phyloP scores from a whole-genome alignment of 78 protist species.

The Dictyostelium capitatum region DNA sequence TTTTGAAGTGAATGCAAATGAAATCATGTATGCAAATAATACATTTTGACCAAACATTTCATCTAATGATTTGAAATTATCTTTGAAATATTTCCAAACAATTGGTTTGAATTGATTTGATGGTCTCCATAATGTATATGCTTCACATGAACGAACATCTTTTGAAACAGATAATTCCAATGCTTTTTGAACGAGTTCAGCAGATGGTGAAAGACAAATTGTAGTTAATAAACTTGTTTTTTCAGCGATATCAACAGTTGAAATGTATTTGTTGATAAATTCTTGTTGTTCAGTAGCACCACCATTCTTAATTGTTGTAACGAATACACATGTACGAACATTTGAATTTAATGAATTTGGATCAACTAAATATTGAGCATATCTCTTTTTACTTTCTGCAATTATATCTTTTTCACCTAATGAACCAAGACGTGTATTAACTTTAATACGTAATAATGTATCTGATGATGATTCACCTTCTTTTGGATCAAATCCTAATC shows the following conservation, averaged over 20 bases:
- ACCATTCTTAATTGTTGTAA: conserved; percentile 28
- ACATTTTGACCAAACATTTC: not conserved
- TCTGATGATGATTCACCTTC: not conserved
- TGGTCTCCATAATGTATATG: conserved; percentile 43
- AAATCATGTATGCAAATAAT: not conserved
- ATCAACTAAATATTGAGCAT: not conserved
- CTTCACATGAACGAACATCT: conserved; percentile 50
- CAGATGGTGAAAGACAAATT: not conserved
- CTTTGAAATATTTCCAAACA: not conserved
- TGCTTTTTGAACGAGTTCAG: conserved; percentile 13
- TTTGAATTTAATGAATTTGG: not conserved
- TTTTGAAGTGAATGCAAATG: not conserved
- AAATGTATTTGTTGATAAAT: not conserved
- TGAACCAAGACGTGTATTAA: not conserved
- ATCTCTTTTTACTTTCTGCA: conserved; percentile 30
- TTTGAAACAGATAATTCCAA: conserved; percentile 34
- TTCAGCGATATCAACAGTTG: not conserved
- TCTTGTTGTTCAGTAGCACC: conserved; percentile 28
- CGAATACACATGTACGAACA: conserved; percentile 31
- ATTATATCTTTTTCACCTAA: conserved; percentile 19
- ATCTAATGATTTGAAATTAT: conserved; percentile 33
- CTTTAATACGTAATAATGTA: not conserved
- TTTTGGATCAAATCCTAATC: conserved; percentile 3
- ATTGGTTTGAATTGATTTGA: not conserved
- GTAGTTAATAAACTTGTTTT: not conserved